A percentile compares a stretch with the other conserved stretches of the same genome.
Evolutionary conservation across 1,139 yeast species (phyloP).

Genomic region (Saccharomycopsis phalli): DNA sequence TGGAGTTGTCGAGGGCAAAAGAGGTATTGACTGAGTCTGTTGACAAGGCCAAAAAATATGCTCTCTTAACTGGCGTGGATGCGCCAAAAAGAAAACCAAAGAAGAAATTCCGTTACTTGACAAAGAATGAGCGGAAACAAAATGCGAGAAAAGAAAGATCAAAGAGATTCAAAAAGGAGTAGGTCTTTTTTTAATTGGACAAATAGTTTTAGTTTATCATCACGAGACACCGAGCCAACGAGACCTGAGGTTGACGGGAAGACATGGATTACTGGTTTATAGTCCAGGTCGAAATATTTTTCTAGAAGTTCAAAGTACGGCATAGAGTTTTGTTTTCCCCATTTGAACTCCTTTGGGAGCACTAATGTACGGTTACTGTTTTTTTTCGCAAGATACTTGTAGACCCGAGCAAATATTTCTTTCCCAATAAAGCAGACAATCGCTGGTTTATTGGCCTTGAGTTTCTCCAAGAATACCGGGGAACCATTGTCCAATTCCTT

Average conservation of each 20-base stretch:
- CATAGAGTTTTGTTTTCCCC: constrained; percentile 61
- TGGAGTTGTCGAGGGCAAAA: constrained; percentile 49
- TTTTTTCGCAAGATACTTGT: neutral
- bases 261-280: constrained; percentile 5
- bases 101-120: constrained; percentile 78
- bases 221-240: constrained; percentile 14
- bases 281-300: constrained; percentile 1
- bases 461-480: constrained; percentile 41
- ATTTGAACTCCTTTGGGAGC: constrained; percentile 44
- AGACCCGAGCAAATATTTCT: constrained; percentile 25
- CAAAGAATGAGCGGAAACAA: constrained; percentile 66
- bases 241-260: constrained; percentile 18
- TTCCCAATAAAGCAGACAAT: constrained; percentile 59
- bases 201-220: constrained; percentile 9
- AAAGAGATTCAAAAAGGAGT: constrained; percentile 18
- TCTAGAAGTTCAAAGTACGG: constrained; percentile 16
- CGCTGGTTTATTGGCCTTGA: constrained; percentile 32
- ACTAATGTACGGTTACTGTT: too few relatives aligned
- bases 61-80: constrained; percentile 46
- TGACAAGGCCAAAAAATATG: constrained; percentile 64
- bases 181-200: constrained; percentile 5
- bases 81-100: constrained; percentile 34
- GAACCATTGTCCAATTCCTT: constrained; percentile 51
- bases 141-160: constrained; percentile 51
- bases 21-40: constrained; percentile 57